Base-by-base conservation (phyloP, 768 basidiomycete species). In the Mycena haematopus region DNA sequence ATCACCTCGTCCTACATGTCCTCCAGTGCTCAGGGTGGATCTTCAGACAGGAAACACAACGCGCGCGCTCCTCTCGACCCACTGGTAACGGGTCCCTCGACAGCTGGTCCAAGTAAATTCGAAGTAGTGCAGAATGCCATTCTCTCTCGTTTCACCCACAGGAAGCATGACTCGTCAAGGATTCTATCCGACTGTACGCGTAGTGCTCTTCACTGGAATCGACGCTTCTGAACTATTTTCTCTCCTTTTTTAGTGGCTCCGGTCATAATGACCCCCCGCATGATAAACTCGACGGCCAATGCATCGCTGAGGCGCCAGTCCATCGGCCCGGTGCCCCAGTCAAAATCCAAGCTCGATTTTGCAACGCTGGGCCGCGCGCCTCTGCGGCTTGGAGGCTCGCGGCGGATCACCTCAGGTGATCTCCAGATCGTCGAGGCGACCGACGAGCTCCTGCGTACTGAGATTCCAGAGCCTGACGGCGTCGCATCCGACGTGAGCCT, bases 201-300 rank as follows among this genome's bases (percentile, higher is more conserved):
- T 31, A 49, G 27, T 54, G 44, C 27, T 17, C 56, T 52, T 64
- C 47, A 36, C 42, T 17, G 65, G 40, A 33, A 24, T 54, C 36
- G 45, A 46, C 21, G 19, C 38, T 42, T 45, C 62, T 58, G 44
- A 59, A 50, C 57, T 46, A 52, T 51, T 9, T 29, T 47, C 49
- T 38, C 42, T 56, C n/a, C n/a, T 55, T 67, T 58, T 52, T 36
- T 59, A 88, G 93, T 95, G 73, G 93, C 93, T 15, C 93, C 93
- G 14, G 88, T 89, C 63, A 92, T 95, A 68, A 93, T 95, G 92
- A 94, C 92, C 2, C 93, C 93, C 24, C 82, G 87, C 58, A 89
- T 94, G 86, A 85, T 93, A 63, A 85, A 83, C 62, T 84, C 86
- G 22, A 83, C 90, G 8, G 82, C 90, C 3, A 87, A 87, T n/a